Evolutionary conservation across 2,329 filamentous ascomycete species (phyloP), one percentile per base, ranked within the genome.

Genomic region (Periconia digitata): DNA sequence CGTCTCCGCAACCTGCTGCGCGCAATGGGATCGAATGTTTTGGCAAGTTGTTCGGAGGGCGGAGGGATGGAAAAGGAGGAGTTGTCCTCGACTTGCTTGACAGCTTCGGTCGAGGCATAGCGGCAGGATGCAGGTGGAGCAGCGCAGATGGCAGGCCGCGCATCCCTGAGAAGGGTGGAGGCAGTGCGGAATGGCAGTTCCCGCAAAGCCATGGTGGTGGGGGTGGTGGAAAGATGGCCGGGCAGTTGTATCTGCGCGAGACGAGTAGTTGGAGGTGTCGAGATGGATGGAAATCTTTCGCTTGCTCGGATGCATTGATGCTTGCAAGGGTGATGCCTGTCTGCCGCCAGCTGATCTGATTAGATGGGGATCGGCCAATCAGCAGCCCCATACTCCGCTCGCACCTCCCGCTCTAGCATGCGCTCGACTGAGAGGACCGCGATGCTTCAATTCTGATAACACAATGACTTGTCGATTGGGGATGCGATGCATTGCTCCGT

Each of bases 11-110:
- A 66, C 44, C 70, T 67, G 29, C 77, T 73, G 45, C 71, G 71
- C 40, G 70, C 76, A 38, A 79, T 57, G 8, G 79, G 79, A 58
- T 82, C 76, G 53, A 72, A 83, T 40, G 53, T 56, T 56, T 78
- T 72, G 42, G 74, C 66, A 8, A 71, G 57, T n/a, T 74, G 69
- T 40, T 71, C 68, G 23, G 72, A 71, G 21, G 71, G 62, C 32
- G 66, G 66, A 46, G 71, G 56, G 23, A 65, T 58, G 20, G 69
- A 64, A 43, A 79, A 66, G 36, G 78, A 80, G 44, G 75, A 77
- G 13, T 68, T 66, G 16, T 72, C 60, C 57, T 83, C 79, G 20
- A 82, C 67, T 7, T 80, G 76, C 8, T 71, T 54, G 29, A 71
- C 54, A 49, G 75, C 67, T 41, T 74, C 64, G 44, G 73, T 67